Percentiles rank a stretch among this genome's conserved stretches.
phyloP scores from a whole-genome alignment of 2,329 filamentous ascomycete genomes.

The Colletotrichum graminicola region DNA sequence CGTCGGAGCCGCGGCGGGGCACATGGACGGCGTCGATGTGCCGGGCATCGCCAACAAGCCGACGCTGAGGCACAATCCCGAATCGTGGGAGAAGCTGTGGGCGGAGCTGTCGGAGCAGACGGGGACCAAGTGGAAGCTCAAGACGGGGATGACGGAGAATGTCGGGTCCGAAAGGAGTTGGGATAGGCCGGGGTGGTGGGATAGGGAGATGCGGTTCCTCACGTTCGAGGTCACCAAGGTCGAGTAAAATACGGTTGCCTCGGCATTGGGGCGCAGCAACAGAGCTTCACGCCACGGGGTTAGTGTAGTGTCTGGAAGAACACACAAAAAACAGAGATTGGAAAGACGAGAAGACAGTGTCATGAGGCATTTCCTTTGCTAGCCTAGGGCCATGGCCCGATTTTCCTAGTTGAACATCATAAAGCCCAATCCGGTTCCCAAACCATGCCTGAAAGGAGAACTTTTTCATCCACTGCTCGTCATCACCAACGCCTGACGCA shows the following conservation, averaged over 20 bases:
- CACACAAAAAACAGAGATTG: background rate
- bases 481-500: slow-evolving; percentile 17
- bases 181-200: slow-evolving; percentile 20
- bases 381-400: slow-evolving; percentile 41
- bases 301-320: too few relatives aligned
- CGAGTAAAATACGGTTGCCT: background rate
- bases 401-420: slow-evolving; percentile 37
- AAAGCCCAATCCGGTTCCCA: slow-evolving; percentile 41
- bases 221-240: slow-evolving; percentile 12
- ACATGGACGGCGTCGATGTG: slow-evolving; percentile 31
- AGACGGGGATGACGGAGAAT: background rate
- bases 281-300: too few relatives aligned
- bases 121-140: slow-evolving; percentile 33
- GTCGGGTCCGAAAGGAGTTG: background rate
- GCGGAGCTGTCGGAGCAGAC: slow-evolving; percentile 39
- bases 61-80: slow-evolving; percentile 33
- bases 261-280: too few relatives aligned
- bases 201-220: slow-evolving; percentile 1
- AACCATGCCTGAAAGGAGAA: slow-evolving; percentile 43
- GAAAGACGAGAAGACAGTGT: slow-evolving; percentile 24
- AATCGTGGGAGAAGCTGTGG: slow-evolving; percentile 42
- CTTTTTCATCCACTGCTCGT: slow-evolving; percentile 41
- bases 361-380: slow-evolving; percentile 42
- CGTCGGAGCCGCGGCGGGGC: slow-evolving; percentile 37
- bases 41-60: slow-evolving; percentile 4